phyloP scores from a whole-genome alignment of 228 moss, liverwort and hornwort genomes.

The Sphagnum fallax region DNA sequence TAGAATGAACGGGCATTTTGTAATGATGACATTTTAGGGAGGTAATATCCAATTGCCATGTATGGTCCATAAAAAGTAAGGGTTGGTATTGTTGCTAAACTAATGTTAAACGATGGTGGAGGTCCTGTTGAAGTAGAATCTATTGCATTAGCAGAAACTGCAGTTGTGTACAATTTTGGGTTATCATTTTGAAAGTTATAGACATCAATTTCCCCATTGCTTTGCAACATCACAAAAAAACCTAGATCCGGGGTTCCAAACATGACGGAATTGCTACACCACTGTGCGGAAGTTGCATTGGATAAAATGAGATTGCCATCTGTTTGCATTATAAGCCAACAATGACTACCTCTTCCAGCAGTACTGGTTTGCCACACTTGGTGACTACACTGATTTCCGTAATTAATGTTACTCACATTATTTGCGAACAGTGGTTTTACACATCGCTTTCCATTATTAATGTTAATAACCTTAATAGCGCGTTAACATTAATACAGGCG shows the following conservation, averaged over 20 bases:
- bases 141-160: not conserved
- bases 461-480: too few relatives aligned
- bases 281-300: constrained; percentile 4
- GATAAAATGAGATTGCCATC: constrained; percentile 12
- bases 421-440: too few relatives aligned
- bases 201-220: constrained; percentile 13
- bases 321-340: constrained; percentile 11
- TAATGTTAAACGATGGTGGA: constrained; percentile 16
- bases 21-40: constrained; percentile 6
- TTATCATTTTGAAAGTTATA: constrained; percentile 9
- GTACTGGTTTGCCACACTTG: constrained; percentile 6
- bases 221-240: constrained; percentile 18
- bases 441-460: too few relatives aligned
- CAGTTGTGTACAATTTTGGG: not conserved
- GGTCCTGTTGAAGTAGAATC: not conserved
- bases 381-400: too few relatives aligned
- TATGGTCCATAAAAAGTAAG: constrained; percentile 15
- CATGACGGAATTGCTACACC: constrained; percentile 4
- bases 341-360: constrained; percentile 6
- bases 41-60: constrained; percentile 26
- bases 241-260: constrained; percentile 6
- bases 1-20: too few relatives aligned
- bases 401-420: too few relatives aligned
- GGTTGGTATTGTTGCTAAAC: constrained; percentile 14
- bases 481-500: too few relatives aligned